These are phyloP conservation scores for Litchi chinensis DNA, from an alignment of 345 rosid genomes.

Conservation along the genomic window DNA sequence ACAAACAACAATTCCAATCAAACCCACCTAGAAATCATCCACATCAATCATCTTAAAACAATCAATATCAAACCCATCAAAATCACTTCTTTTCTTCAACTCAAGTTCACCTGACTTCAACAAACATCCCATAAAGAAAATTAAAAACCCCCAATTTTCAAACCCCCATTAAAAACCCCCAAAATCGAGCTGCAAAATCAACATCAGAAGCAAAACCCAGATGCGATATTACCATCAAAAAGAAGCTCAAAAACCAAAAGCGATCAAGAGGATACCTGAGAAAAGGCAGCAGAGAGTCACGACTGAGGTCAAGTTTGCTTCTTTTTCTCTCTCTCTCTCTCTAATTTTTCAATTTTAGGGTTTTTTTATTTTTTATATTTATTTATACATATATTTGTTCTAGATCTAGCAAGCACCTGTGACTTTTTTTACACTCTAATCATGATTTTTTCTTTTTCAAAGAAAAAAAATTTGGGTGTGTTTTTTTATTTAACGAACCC, in stretches of 20 bases:
- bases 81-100: neutral
- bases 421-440: no score
- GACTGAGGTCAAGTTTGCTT: neutral
- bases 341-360: neutral
- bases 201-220: constrained; percentile 9
- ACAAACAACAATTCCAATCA: neutral
- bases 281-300: neutral
- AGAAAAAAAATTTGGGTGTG: no score
- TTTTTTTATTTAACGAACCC: no score
- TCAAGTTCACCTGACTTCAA: neutral
- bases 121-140: neutral
- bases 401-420: neutral
- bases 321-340: neutral
- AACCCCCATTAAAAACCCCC: neutral
- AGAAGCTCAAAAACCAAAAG: neutral
- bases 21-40: neutral
- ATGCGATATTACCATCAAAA: neutral
- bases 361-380: no score
- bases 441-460: no score
- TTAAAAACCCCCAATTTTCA: neutral
- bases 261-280: constrained; percentile 7
- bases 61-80: neutral
- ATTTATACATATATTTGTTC: no score
- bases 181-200: constrained; percentile 6
- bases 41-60: neutral